Base-by-base conservation (phyloP, 2,329 filamentous ascomycete species). In the Colletotrichum ledebouriae region DNA sequence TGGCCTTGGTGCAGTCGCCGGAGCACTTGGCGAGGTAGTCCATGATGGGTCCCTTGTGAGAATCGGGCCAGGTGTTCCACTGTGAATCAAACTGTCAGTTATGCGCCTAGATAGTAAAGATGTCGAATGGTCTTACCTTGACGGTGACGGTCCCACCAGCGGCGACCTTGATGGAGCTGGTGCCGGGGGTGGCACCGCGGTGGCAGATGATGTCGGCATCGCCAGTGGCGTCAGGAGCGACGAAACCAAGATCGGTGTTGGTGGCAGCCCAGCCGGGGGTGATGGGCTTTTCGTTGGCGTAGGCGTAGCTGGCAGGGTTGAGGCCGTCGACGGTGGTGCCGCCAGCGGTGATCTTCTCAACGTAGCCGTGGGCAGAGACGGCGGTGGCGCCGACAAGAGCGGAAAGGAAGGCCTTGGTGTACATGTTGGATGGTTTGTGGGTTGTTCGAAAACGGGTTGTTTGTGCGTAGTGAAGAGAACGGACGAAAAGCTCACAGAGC, bases 21-120 rank as follows among this genome's bases (percentile, higher is more conserved):
- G 81, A 79, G 77, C 85, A 86, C 72, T 83, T 82, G 67, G 88
- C 88, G 37, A 90, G 78, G 80, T 90, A 90, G 74, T 85, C 85
- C 71, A 89, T 83, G 72, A 90, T 83, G 17, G 88, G 87, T 76
- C 88, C 88, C 71, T 89, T 84, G 79, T 92, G 84, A 62, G 83
- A 85, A 6, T 85, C 82, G 15, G 89, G 89, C 90, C 90, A 92
- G 15, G 81, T 80, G 66, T 83, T 87, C 90, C 90, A 92, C 73
- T 55, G 33, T 9, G 1, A 12, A 39, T 10, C 25, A 4, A 12
- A 12, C 39, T 3, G 5, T 55, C 22, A 55, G 33, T 39, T 4
- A 0, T 2, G n/a, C 11, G 15, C 11, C 25, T 2, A 55, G 33
- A 55, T 2, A 5, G 33, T 15, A 4, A 17, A 34, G 33, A 17